A percentile compares a stretch with the other conserved stretches of the same genome.
Conservation (phyloP, 495 filamentous ascomycete genomes). For the Thozetella sp. region DNA sequence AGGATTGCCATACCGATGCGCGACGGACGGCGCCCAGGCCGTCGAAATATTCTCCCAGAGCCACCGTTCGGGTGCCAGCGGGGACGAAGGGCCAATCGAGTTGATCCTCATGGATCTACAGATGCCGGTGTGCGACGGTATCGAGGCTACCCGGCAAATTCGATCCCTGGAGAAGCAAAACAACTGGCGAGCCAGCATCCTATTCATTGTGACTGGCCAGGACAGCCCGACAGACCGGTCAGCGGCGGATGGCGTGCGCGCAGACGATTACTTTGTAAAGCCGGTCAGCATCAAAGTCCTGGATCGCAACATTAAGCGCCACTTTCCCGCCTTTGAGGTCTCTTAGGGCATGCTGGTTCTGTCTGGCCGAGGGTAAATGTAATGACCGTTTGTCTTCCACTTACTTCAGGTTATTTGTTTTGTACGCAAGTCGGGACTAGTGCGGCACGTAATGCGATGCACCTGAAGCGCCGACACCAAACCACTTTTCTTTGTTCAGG, state of each 20-base stretch:
- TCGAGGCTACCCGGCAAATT: slow-evolving; percentile 11
- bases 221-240: slow-evolving; percentile 10
- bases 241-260: slow-evolving; percentile 5
- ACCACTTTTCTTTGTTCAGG: no score
- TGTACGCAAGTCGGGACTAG: no score
- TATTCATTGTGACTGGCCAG: slow-evolving; percentile 17
- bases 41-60: slow-evolving; percentile 1
- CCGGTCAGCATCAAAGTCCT: slow-evolving; percentile 6
- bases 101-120: slow-evolving; percentile 16
- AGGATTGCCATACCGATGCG: slow-evolving; percentile 7
- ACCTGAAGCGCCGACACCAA: no score
- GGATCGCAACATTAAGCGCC: slow-evolving; percentile 1
- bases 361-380: no score
- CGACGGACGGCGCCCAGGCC: slow-evolving; percentile 10
- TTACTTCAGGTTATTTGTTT: no score
- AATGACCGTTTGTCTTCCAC: no score
- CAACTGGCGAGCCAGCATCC: neutral
- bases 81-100: neutral
- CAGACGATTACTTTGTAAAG: slow-evolving; percentile 11
- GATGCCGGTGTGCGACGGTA: slow-evolving; percentile 14
- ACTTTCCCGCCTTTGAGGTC: slow-evolving; percentile 1
- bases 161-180: slow-evolving; percentile 8
- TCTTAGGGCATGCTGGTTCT: no score
- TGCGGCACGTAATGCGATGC: no score
- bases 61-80: neutral